A percentile compares a stretch with the other conserved stretches of the same genome.
Conservation (phyloP, 2,329 filamentous ascomycete species). For the Apiospora marii region DNA sequence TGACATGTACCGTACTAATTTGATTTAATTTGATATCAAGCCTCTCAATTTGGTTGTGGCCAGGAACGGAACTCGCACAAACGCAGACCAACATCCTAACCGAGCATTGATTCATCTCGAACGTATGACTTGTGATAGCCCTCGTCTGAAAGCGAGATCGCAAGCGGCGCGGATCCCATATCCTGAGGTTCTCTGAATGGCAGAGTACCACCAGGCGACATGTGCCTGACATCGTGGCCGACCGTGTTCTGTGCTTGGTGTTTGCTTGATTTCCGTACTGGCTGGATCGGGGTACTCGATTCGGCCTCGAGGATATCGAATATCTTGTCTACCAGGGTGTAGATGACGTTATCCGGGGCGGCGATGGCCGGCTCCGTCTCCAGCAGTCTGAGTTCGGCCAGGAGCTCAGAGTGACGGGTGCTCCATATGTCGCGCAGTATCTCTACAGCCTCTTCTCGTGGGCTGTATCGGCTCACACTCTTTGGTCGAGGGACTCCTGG, state of each 20-base stretch:
- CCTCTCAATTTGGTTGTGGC: no score
- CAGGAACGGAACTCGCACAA: no score
- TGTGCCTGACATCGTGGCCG: background rate
- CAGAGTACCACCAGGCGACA: background rate
- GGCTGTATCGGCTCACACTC: constrained; percentile 31
- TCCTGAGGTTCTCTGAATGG: background rate
- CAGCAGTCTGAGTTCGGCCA: background rate
- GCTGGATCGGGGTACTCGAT: background rate
- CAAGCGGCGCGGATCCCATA: background rate
- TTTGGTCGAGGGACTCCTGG: constrained; percentile 29
- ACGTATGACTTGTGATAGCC: background rate
- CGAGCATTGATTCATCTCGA: no score
- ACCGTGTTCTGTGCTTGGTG: background rate
- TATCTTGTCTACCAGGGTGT: background rate
- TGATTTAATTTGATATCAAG: no score
- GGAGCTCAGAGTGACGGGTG: background rate
- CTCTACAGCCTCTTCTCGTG: constrained; percentile 25
- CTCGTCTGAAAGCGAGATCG: background rate
- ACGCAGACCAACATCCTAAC: no score
- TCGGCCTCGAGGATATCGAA: background rate
- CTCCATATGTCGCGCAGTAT: constrained; percentile 22
- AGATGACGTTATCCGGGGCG: background rate
- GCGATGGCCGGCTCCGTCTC: background rate
- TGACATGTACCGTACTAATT: no score
- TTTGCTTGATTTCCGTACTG: background rate